A percentile compares a stretch with the other conserved stretches of the same genome.
These are phyloP conservation scores for Tricholoma terreum DNA, from an alignment of 768 basidiomycete species.

Conservation along the genomic window DNA sequence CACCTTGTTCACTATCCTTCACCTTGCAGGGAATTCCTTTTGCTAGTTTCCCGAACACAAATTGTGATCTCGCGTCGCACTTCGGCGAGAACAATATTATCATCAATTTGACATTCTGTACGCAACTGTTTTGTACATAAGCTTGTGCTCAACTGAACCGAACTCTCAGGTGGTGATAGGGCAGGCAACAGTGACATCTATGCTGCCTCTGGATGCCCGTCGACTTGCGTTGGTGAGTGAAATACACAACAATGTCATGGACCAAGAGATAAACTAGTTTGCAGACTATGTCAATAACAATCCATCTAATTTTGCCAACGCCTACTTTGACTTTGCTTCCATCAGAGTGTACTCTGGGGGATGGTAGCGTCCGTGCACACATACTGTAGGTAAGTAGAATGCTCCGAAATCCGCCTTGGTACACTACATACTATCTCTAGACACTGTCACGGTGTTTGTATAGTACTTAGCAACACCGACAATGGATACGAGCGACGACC, in stretches of 20 bases:
- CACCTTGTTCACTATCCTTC: background rate
- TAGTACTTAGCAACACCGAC: too few species aligned
- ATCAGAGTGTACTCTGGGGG: slow-evolving; percentile 37
- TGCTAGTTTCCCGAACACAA: slow-evolving; percentile 53
- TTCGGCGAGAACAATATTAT: slow-evolving; percentile 60
- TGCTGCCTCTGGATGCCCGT: slow-evolving; percentile 47
- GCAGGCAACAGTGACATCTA: slow-evolving; percentile 44
- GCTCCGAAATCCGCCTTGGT: background rate
- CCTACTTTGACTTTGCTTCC: slow-evolving; percentile 66
- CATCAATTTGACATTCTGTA: slow-evolving; percentile 53
- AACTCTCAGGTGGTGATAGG: slow-evolving; percentile 47
- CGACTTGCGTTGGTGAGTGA: slow-evolving; percentile 52
- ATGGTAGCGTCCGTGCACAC: background rate
- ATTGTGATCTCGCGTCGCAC: slow-evolving; percentile 56
- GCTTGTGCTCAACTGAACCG: background rate
- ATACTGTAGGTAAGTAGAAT: background rate
- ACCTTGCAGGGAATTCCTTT: slow-evolving; percentile 46
- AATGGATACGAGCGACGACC: too few species aligned
- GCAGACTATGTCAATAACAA: slow-evolving; percentile 61
- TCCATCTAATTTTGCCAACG: slow-evolving; percentile 55
- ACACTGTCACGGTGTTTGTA: too few species aligned
- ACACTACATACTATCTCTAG: too few species aligned
- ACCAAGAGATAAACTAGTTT: background rate
- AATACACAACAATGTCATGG: background rate
- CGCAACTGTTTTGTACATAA: background rate